Conservation (phyloP, 768 basidiomycete genomes). For the Lactifluus piperatus region DNA sequence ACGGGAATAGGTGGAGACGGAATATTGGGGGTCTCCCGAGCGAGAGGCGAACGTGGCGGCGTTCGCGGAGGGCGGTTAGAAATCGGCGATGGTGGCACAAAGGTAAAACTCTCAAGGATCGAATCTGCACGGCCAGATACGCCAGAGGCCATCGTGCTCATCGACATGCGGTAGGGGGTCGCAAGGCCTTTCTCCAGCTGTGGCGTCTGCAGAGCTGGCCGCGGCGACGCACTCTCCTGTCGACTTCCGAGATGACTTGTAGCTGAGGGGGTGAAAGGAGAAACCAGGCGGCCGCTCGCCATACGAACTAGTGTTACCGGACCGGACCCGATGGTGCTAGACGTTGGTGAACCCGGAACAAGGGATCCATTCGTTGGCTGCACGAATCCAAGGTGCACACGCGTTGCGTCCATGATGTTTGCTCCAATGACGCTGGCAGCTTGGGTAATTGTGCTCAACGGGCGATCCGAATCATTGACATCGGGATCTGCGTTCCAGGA, state of each 20-base stretch:
- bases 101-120: conserved; percentile 80
- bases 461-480: conserved; percentile 35
- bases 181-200: conserved; percentile 34
- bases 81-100: conserved; percentile 84
- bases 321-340: conserved; percentile 22
- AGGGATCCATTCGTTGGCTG: conserved; percentile 24
- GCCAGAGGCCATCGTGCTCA: conserved; percentile 48
- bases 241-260: conserved; percentile 46
- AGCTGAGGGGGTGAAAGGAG: conserved; percentile 29
- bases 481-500: conserved; percentile 23
- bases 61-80: conserved; percentile 71
- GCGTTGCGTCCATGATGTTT: conserved; percentile 57
- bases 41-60: conserved; percentile 65
- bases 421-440: conserved; percentile 31
- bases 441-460: conserved; percentile 56
- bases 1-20: not conserved
- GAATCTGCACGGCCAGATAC: conserved; percentile 70
- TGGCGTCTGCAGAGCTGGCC: conserved; percentile 42
- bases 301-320: conserved; percentile 45
- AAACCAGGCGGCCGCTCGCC: conserved; percentile 54
- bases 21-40: conserved; percentile 35
- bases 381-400: conserved; percentile 52
- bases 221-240: conserved; percentile 51
- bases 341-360: conserved; percentile 18
- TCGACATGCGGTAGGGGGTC: conserved; percentile 24